Conservation (phyloP, 2,329 filamentous ascomycete genomes). For the Colletotrichum eleusines region DNA sequence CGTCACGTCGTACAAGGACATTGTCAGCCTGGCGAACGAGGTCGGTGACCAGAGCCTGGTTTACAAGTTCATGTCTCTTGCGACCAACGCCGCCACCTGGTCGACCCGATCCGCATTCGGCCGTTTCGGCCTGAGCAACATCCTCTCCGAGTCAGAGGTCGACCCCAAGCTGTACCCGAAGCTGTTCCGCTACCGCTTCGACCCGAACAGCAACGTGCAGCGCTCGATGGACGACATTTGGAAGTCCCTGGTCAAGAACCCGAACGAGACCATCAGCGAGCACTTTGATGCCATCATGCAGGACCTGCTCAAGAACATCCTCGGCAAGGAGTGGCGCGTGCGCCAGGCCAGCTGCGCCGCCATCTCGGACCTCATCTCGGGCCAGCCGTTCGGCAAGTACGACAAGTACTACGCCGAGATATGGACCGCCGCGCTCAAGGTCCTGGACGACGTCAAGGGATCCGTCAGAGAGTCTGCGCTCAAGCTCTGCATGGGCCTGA, state of each 20-base stretch:
- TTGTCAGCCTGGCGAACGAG: constrained; percentile 94
- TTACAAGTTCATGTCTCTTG: constrained; percentile 98
- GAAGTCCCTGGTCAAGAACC: constrained; percentile 94
- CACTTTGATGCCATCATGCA: constrained; percentile 92
- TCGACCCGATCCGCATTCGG: constrained; percentile 97
- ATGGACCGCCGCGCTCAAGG: constrained; percentile 87
- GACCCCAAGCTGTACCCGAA: constrained; percentile 97
- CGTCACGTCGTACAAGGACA: constrained; percentile 97
- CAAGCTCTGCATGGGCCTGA: constrained; percentile 84
- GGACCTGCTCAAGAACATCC: constrained; percentile 85
- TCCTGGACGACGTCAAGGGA: constrained; percentile 95
- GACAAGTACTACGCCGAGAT: constrained; percentile 87
- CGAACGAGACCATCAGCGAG: constrained; percentile 78
- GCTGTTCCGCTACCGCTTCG: constrained; percentile 92
- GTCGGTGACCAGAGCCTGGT: constrained; percentile 96
- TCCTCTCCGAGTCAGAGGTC: constrained; percentile 87
- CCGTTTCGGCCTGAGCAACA: constrained; percentile 90
- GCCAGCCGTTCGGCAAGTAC: constrained; percentile 80
- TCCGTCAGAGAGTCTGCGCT: constrained; percentile 86
- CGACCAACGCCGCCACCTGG: constrained; percentile 96
- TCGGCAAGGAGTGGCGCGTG: constrained; percentile 93
- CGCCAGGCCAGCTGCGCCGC: constrained; percentile 93
- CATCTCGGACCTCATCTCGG: constrained; percentile 88
- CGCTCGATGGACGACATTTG: constrained; percentile 98
- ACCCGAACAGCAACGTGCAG: constrained; percentile 93